Base-by-base conservation (phyloP, 352 stramenopile species). In the Globisporangium viniferum region DNA sequence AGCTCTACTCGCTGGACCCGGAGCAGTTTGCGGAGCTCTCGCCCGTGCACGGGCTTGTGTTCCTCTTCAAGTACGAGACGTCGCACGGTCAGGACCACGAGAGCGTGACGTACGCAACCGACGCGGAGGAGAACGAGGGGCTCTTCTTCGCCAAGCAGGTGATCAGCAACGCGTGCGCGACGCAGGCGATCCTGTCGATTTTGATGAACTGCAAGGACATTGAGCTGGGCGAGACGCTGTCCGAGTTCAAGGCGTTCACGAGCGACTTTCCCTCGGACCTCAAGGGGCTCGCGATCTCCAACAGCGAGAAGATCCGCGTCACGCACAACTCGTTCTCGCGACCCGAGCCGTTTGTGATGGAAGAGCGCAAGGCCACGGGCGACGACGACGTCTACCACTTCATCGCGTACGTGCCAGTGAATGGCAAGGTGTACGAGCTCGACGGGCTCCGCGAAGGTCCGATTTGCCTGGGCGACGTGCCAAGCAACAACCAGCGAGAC, bases 331-430 rank as follows among this genome's bases (percentile, higher is more conserved):
- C 82, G 18, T 96, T 95, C 69, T 73, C 86, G 33, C 74, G 86
- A 5, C 75, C 88, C 5, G 89, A 96, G 67, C 86, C 85, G 3
- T 96, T 97, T 41, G 80, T 96, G 6, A 74, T 92, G 46, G 84
- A 94, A 22, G 80, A 92, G 66, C 70, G 82, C 44, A 91, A 89
- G 56, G 79, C 76, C 31, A 92, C 88, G 31, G 71, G 73, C n/a
- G 81, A 97, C 59, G 93, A 98, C 69, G 95, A 98, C 58, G 96
- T 98, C 22, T 99, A 98, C 77, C 97, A 99, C 75, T 99, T 99
- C 81, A 88, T 99, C n/a, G 94, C 97, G 18, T 99, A 98, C 73
- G 84, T 98, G 41, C 93, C 92, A 0, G 77, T 91, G 31, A 81
- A 94, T 73, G 90, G 88, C 35, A 89, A 81, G 41, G 90, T 99